Percentiles rank a stretch among this genome's conserved stretches.
These are phyloP conservation scores for Pythium pyrilobum DNA, from an alignment of 352 stramenopile species.

Conservation along the genomic window DNA sequence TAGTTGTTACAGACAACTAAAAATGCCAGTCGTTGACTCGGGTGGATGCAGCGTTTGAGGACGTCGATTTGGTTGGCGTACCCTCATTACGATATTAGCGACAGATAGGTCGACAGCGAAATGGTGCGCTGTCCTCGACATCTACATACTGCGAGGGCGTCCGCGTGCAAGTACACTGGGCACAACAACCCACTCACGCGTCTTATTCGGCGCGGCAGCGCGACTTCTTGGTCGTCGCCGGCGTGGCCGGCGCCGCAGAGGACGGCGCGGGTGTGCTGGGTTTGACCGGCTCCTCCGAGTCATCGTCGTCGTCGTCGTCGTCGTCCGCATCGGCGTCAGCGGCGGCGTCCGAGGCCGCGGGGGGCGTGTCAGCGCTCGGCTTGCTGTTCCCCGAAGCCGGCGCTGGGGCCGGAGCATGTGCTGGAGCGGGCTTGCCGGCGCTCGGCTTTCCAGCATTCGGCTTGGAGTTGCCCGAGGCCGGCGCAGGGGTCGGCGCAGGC, in stretches of 20 bases:
- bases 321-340: neutral
- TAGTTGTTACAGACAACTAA: too few species aligned
- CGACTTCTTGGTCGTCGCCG: conserved; percentile 1
- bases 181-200: too few species aligned
- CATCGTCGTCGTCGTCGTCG: neutral
- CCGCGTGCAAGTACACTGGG: too few species aligned
- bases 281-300: neutral
- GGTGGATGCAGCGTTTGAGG: too few species aligned
- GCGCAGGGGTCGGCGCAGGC: neutral
- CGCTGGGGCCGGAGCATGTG: neutral
- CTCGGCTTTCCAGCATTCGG: neutral
- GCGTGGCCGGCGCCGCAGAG: neutral
- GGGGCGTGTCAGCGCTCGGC: neutral
- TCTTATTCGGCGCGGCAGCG: neutral
- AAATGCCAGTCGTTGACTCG: too few species aligned
- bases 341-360: neutral
- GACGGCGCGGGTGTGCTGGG: neutral
- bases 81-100: too few species aligned
- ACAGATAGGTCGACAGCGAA: neutral
- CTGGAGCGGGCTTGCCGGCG: conserved; percentile 4
- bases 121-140: neutral
- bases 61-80: too few species aligned
- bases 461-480: neutral
- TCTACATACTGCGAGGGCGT: neutral
- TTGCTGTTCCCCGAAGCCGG: neutral